Conservation (phyloP, 306 rosid species). For the Arachis stenosperma region DNA sequence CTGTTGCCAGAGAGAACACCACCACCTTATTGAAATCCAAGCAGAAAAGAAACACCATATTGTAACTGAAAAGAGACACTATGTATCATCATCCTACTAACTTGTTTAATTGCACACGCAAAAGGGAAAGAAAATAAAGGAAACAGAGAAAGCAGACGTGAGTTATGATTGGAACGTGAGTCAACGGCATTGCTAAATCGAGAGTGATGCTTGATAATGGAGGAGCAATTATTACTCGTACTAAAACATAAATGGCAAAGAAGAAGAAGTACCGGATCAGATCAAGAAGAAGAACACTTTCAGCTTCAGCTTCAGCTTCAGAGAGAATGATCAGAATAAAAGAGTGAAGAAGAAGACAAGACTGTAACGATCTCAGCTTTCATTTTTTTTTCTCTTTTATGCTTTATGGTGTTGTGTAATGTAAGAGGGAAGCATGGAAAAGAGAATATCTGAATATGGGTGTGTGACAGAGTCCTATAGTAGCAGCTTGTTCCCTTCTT, state of each 20-base stretch:
- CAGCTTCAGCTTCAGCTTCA: neutral
- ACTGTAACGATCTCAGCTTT: neutral
- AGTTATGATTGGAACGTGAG: constrained; percentile 14
- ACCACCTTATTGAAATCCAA: no score
- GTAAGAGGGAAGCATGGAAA: neutral
- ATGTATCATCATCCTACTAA: no score
- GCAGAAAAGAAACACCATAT: no score
- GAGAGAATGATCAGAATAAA: neutral
- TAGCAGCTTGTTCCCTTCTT: neutral
- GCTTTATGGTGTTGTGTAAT: neutral
- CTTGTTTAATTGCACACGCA: neutral
- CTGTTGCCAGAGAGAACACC: neutral
- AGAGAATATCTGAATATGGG: neutral
- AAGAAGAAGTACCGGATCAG: neutral
- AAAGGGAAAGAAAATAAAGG: no score
- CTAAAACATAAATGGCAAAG: constrained; percentile 3
- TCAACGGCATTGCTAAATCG: constrained; percentile 52
- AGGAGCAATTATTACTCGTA: neutral
- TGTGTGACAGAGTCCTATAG: neutral
- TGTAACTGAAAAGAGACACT: no score
- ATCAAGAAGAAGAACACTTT: no score
- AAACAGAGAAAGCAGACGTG: constrained; percentile 16
- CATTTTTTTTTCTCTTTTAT: neutral
- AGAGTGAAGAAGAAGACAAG: neutral
- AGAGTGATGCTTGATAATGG: constrained; percentile 20